Base-by-base conservation (phyloP, 208 protist species). In the Naegleria gruberi region DNA sequence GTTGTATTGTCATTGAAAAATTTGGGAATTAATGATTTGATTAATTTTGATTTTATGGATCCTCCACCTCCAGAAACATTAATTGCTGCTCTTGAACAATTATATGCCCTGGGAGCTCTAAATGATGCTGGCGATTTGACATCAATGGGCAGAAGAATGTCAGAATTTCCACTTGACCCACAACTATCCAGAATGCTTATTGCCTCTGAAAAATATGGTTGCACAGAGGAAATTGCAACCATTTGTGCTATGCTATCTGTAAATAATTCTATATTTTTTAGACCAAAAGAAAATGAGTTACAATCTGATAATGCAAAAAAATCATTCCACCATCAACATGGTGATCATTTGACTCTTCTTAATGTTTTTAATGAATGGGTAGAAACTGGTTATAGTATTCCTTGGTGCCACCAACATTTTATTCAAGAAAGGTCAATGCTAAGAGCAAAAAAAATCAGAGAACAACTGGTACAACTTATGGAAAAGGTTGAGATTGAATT, bases 21-120 rank as follows among this genome's bases (percentile, higher is more conserved):
- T n/a, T 94, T 99, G 8, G 95, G 97, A 82, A 99, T 99, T 86
- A 92, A 98, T 89, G 96, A 99, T 91, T 95, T 99, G 45, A 92
- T 98, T 41, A 91, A 96, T 44, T 99, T 99, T 94, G 97, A 99
- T 92, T 99, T 99, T 89, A 99, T 99, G 97, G 98, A 99, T 93
- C 95, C 96, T 74, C 99, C 99, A 74, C 98, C 98, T 34, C 95
- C 96, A 0, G 97, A 98, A 90, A 98, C 98, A 6, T 94, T 99
- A 0, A 98, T 99, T 91, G 92, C 96, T 3, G 98, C 98, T 34
- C 93, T 98, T 19, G 97, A 98, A 91, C 95, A 99, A 43, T 96
- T 99, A 3, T 99, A 99, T 92, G 97, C 99, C 87, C 94, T 99
- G 3, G 98, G 98, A 17, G 99, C 99, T 0, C 96, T 99, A 91